phyloP scores from a whole-genome alignment of 2,329 filamentous ascomycete species.

The Trichoderma polysporum region DNA sequence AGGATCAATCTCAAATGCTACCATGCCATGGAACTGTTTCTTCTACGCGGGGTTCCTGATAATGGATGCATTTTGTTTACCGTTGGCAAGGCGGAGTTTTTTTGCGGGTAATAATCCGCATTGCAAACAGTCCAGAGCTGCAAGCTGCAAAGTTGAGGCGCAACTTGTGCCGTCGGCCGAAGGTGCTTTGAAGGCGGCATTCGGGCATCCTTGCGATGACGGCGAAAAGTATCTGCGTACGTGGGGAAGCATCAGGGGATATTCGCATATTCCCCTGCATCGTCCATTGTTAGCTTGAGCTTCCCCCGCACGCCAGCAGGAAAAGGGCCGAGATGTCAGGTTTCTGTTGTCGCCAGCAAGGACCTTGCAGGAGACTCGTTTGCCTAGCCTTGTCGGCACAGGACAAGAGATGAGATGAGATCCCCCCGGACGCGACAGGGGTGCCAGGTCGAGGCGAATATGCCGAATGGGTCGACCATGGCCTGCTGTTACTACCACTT shows the following conservation, averaged over 20 bases:
- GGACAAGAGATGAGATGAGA: conserved; percentile 9
- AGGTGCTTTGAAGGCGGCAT: neutral
- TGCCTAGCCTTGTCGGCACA: neutral
- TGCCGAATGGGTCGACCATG: neutral
- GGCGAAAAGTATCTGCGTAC: conserved; percentile 13
- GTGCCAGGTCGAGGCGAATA: neutral
- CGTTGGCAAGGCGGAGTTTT: neutral
- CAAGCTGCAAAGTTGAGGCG: neutral
- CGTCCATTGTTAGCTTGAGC: conserved; percentile 3
- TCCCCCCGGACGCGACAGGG: neutral
- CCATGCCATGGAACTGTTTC: conserved; percentile 11
- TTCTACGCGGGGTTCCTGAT: neutral
- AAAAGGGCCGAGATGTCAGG: conserved; percentile 18
- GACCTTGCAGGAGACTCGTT: neutral
- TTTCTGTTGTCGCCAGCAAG: neutral
- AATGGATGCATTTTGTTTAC: neutral
- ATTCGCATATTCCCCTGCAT: conserved; percentile 4
- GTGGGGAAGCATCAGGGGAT: conserved; percentile 13
- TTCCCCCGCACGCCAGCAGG: conserved; percentile 14
- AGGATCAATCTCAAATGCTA: neutral
- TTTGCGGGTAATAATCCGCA: conserved; percentile 4
- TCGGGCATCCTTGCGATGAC: neutral
- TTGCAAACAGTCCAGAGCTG: neutral
- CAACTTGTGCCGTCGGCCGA: conserved; percentile 1
- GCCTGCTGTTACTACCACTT: neutral